phyloP scores from a whole-genome alignment of 108 stramenopile species.

The Fragilaria radians region DNA sequence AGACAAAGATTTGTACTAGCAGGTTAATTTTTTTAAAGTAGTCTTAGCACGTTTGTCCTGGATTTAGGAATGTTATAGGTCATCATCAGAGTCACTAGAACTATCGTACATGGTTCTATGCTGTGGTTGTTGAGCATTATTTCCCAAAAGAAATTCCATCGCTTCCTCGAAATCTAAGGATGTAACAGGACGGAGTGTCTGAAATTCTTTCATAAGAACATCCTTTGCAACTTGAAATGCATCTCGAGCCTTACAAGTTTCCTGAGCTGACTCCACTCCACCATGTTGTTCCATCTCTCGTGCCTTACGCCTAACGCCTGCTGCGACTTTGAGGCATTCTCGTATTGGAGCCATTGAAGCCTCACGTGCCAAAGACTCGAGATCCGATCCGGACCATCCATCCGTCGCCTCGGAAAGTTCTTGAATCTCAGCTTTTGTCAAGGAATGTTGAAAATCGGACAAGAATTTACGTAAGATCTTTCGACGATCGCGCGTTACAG shows the following conservation, averaged over 20 bases:
- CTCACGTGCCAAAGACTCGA: conserved; percentile 73
- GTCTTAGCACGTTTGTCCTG: too few relatives aligned
- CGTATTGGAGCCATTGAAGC: conserved; percentile 83
- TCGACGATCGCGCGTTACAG: conserved; percentile 45
- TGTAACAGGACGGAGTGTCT: conserved; percentile 49
- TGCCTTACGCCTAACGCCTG: conserved; percentile 36
- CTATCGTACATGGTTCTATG: background rate
- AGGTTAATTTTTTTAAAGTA: too few relatives aligned
- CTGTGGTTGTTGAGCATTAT: background rate
- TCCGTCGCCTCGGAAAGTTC: conserved; percentile 50
- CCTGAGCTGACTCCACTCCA: conserved; percentile 14
- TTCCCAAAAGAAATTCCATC: conserved; percentile 42
- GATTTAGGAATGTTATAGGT: too few relatives aligned
- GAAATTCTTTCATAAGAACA: conserved; percentile 46
- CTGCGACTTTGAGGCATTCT: conserved; percentile 64
- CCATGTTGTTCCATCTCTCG: conserved; percentile 21
- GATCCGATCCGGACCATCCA: conserved; percentile 79
- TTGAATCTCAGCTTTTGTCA: conserved; percentile 37
- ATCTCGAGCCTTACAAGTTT: conserved; percentile 7
- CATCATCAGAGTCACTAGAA: background rate
- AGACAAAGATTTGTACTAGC: too few relatives aligned
- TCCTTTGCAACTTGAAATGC: conserved; percentile 23
- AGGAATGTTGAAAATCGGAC: conserved; percentile 39
- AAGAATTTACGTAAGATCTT: conserved; percentile 53
- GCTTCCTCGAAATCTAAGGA: conserved; percentile 54